A percentile compares a stretch with the other conserved stretches of the same genome.
These are phyloP conservation scores for Solanum tacnaense DNA, from an alignment of 257 asterid species.

Conservation along the genomic window DNA sequence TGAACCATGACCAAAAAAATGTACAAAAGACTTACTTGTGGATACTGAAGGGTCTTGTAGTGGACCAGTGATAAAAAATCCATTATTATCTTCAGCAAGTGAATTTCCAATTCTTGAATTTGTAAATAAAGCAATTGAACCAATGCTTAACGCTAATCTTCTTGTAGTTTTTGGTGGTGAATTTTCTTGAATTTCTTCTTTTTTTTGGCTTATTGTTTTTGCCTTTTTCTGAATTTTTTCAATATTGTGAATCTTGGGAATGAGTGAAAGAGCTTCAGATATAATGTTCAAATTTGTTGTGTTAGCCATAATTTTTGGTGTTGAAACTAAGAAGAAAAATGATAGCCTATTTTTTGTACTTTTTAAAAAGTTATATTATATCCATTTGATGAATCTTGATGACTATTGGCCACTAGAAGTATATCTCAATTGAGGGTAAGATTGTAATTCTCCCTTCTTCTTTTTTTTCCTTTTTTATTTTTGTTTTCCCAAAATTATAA, in stretches of 20 bases:
- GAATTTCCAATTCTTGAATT: constrained; percentile 20
- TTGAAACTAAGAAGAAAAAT: not conserved
- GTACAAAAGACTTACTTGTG: not conserved
- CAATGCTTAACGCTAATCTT: constrained; percentile 41
- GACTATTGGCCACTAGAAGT: not conserved
- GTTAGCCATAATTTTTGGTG: not conserved
- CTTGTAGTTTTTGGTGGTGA: constrained; percentile 16
- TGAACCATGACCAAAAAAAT: not conserved
- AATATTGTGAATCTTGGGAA: not conserved
- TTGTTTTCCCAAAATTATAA: not conserved
- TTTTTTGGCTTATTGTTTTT: not conserved
- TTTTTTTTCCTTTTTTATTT: not conserved
- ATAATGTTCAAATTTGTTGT: not conserved
- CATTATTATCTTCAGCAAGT: constrained; percentile 58
- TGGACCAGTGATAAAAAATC: constrained; percentile 54
- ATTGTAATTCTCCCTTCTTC: not conserved
- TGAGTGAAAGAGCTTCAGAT: constrained; percentile 1
- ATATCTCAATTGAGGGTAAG: not conserved
- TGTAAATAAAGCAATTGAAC: constrained; percentile 12
- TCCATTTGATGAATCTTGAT: not conserved
- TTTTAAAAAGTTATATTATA: not conserved
- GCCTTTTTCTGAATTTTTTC: constrained; percentile 7
- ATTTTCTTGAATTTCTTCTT: not conserved
- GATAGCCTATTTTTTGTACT: not conserved
- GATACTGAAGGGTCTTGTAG: constrained; percentile 35